Evolutionary conservation across 257 asterid genomes (phyloP).

Genomic region (Thymus quinquecostatus): DNA sequence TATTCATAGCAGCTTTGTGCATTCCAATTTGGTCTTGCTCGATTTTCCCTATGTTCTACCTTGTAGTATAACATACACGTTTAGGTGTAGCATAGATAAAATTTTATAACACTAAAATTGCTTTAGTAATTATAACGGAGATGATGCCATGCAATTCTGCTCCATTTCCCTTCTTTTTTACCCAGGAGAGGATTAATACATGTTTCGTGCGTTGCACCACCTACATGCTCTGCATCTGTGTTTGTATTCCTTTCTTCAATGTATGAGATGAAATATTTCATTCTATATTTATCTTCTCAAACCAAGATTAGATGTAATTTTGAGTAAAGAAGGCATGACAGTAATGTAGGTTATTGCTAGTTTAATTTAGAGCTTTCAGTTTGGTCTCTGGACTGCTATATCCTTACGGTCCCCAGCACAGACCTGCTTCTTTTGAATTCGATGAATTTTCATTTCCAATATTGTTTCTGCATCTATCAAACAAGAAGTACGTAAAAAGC

Average conservation of each 20-base stretch:
- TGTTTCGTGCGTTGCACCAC: background rate
- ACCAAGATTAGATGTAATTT: background rate
- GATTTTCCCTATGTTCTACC: background rate
- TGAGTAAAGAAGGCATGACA: background rate
- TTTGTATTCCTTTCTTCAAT: background rate
- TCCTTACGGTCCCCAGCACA: background rate
- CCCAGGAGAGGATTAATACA: background rate
- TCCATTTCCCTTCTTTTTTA: background rate
- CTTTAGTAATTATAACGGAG: background rate
- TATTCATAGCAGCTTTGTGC: background rate
- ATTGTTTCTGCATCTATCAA: background rate
- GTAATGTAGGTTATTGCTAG: background rate
- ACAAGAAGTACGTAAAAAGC: background rate
- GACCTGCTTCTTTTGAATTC: background rate
- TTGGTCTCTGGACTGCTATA: background rate
- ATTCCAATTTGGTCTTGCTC: slow-evolving; percentile 3
- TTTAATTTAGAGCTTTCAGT: slow-evolving; percentile 3
- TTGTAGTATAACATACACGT: background rate
- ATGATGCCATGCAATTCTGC: background rate
- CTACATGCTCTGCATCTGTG: background rate
- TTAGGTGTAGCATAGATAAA: background rate
- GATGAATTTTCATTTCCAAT: background rate
- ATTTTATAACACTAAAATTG: background rate
- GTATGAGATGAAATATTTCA: background rate
- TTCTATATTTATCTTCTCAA: background rate